phyloP scores from a whole-genome alignment of 345 rosid genomes.

The Anacardium occidentale region DNA sequence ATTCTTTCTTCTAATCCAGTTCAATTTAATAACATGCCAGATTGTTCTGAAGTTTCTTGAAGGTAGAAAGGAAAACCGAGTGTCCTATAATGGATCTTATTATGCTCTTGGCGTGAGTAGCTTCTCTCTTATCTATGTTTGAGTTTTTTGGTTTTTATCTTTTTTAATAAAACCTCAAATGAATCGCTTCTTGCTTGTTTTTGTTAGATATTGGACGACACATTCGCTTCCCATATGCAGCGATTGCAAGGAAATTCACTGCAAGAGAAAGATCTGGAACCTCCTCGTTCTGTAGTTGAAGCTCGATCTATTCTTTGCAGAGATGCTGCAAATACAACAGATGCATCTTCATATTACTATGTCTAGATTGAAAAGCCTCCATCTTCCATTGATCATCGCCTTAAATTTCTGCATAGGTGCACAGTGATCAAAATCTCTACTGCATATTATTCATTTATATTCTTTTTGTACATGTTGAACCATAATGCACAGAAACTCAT shows the following conservation, averaged over 20 bases:
- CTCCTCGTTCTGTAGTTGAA: constrained; percentile 88
- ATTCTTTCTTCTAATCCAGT: constrained; percentile 1
- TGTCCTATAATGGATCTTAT: constrained; percentile 89
- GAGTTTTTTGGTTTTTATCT: background rate
- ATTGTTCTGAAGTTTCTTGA: constrained; percentile 90
- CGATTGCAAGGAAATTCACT: constrained; percentile 76
- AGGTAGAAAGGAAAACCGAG: constrained; percentile 89
- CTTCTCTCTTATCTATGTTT: background rate
- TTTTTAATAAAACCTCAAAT: background rate
- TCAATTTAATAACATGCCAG: constrained; percentile 22
- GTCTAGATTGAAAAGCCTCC: constrained; percentile 30
- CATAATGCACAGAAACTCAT: background rate
- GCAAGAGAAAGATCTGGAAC: constrained; percentile 85
- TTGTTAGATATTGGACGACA: constrained; percentile 76
- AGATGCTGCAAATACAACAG: constrained; percentile 64
- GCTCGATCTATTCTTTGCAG: constrained; percentile 95
- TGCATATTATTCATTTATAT: background rate
- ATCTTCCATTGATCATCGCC: background rate
- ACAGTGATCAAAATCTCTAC: background rate
- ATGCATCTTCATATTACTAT: constrained; percentile 63
- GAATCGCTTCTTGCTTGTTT: background rate
- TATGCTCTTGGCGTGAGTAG: constrained; percentile 84
- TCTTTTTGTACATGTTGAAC: constrained; percentile 15
- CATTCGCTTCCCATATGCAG: constrained; percentile 96
- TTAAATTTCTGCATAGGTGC: background rate